Conservation (phyloP, 139 green algal species). For the Eudorina sp. region DNA sequence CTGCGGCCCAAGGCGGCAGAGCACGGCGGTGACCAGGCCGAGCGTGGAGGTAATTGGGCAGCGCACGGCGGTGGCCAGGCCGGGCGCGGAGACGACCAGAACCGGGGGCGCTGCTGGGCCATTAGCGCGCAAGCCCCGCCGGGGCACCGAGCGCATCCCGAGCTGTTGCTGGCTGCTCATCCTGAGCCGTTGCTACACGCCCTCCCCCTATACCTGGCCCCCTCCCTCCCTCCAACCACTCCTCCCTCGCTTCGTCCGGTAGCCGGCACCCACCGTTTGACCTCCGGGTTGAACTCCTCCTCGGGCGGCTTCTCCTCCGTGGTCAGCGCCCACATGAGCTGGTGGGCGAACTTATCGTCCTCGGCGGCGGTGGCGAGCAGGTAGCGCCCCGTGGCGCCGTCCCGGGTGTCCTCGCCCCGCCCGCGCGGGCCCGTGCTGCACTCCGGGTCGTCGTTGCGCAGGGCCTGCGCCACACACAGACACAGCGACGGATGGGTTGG, state of each 20-base stretch:
- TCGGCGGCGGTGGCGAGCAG: conserved; percentile 75
- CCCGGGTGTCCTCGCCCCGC: neutral
- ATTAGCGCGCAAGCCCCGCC: too few relatives aligned
- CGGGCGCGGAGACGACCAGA: too few relatives aligned
- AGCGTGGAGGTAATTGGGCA: too few relatives aligned
- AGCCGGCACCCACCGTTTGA: conserved; percentile 67
- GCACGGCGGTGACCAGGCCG: neutral
- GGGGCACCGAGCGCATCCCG: too few relatives aligned
- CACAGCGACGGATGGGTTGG: too few relatives aligned
- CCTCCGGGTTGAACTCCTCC: conserved; percentile 83
- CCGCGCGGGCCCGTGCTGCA: neutral
- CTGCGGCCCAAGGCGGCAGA: conserved; percentile 59
- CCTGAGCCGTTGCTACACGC: too few relatives aligned
- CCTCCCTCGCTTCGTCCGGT: too few relatives aligned
- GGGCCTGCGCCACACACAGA: conserved; percentile 36
- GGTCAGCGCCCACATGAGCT: conserved; percentile 89
- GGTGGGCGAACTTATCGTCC: conserved; percentile 88
- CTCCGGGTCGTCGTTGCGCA: conserved; percentile 65
- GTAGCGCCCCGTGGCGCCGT: conserved; percentile 73
- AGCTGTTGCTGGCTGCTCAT: too few relatives aligned
- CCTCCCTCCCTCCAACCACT: too few relatives aligned
- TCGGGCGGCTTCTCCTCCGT: conserved; percentile 84
- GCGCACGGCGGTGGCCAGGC: too few relatives aligned
- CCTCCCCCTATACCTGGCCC: too few relatives aligned
- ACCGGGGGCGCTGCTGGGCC: too few relatives aligned